These are phyloP conservation scores for Cokeromyces recurvatus DNA, from an alignment of 371 early-diverging fungal genomes.

Conservation along the genomic window DNA sequence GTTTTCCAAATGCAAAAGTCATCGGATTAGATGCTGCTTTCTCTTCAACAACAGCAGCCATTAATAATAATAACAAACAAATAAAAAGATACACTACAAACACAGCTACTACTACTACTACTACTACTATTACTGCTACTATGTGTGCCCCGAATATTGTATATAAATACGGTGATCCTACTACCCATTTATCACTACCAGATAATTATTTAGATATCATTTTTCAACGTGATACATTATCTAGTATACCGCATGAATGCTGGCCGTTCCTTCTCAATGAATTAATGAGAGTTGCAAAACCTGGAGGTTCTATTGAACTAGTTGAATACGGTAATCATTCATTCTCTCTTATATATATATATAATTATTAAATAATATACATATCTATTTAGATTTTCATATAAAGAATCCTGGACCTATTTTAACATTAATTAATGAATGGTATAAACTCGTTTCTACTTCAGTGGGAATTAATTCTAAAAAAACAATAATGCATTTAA, in stretches of 20 bases:
- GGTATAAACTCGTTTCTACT: conserved; percentile 29
- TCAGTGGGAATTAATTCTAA: conserved; percentile 25
- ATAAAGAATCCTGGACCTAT: conserved; percentile 36
- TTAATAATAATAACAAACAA: background rate
- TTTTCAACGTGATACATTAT: conserved; percentile 48
- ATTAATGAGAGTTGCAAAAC: conserved; percentile 41
- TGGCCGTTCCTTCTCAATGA: conserved; percentile 40
- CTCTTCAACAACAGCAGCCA: background rate
- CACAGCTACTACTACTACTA: too few relatives aligned
- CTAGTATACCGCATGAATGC: conserved; percentile 34
- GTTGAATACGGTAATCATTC: conserved; percentile 37
- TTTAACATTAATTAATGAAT: conserved; percentile 33
- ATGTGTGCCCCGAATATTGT: conserved; percentile 13
- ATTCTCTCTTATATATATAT: too few relatives aligned
- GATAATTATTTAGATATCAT: conserved; percentile 52
- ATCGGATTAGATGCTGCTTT: conserved; percentile 19
- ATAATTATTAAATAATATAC: too few relatives aligned
- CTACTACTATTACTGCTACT: background rate
- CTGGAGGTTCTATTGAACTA: conserved; percentile 49
- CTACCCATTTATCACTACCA: conserved; percentile 16
- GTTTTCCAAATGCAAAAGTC: conserved; percentile 21
- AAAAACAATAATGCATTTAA: conserved; percentile 7
- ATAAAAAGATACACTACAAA: too few relatives aligned
- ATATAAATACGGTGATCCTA: conserved; percentile 22
- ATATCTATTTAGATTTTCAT: conserved; percentile 17